Conservation (phyloP, 768 basidiomycete species). For the Tricholoma terreum region DNA sequence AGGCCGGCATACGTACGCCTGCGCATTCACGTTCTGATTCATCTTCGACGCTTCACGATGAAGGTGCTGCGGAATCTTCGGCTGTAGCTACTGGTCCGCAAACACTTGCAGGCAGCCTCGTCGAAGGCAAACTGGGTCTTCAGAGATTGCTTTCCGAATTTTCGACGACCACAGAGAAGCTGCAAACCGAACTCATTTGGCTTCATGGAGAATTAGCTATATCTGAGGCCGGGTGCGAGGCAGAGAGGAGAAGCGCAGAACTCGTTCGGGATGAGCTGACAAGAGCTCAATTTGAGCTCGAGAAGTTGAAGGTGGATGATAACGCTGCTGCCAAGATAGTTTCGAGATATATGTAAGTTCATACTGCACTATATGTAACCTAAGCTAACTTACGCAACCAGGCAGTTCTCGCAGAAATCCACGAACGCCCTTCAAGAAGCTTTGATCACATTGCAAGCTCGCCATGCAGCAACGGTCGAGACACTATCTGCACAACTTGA, state of each 20-base stretch:
- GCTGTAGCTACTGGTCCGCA: constrained; percentile 7
- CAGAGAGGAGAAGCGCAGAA: too few species aligned
- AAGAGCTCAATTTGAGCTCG: constrained; percentile 46
- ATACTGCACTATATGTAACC: too few species aligned
- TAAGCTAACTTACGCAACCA: constrained; percentile 27
- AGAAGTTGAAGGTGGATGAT: constrained; percentile 60
- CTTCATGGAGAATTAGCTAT: constrained; percentile 43
- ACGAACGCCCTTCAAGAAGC: constrained; percentile 64
- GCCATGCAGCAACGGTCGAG: constrained; percentile 59
- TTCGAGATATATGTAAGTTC: constrained; percentile 74
- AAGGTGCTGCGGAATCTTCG: not conserved
- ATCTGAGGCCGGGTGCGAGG: too few species aligned
- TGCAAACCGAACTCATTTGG: constrained; percentile 41
- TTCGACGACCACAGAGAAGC: constrained; percentile 41
- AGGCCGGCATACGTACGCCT: constrained; percentile 19
- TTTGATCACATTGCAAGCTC: constrained; percentile 52
- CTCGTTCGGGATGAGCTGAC: constrained; percentile 51
- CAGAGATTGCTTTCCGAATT: constrained; percentile 49
- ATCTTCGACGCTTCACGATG: not conserved
- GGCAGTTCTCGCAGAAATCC: constrained; percentile 79
- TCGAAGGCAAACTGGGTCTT: constrained; percentile 46
- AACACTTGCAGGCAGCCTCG: constrained; percentile 27
- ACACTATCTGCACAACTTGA: constrained; percentile 54
- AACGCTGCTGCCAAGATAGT: constrained; percentile 81
- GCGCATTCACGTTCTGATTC: constrained; percentile 1